phyloP scores from a whole-genome alignment of 768 basidiomycete genomes.

The Macrocybe gigantea region DNA sequence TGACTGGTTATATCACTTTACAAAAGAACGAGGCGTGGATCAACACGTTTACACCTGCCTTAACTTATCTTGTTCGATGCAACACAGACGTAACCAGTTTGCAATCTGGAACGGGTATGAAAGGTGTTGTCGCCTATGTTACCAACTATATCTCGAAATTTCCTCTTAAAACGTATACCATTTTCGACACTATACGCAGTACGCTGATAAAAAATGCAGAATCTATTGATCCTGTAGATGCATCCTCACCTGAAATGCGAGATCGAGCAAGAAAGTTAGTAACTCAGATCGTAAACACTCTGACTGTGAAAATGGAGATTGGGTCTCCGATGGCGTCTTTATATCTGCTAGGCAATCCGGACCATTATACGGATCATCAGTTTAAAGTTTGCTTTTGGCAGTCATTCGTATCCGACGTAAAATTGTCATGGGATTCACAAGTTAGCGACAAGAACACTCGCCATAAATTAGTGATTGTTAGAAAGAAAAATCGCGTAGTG shows the following conservation, averaged over 20 bases:
- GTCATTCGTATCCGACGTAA: slow-evolving; percentile 19
- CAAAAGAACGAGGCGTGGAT: slow-evolving; percentile 23
- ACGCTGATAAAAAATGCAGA: slow-evolving; percentile 18
- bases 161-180: slow-evolving; percentile 22
- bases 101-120: slow-evolving; percentile 28
- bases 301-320: slow-evolving; percentile 29
- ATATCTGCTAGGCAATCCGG: slow-evolving; percentile 28
- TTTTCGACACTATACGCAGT: slow-evolving; percentile 21
- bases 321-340: slow-evolving; percentile 29
- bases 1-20: slow-evolving; percentile 15
- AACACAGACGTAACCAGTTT: slow-evolving; percentile 28
- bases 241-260: no score
- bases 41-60: slow-evolving; percentile 21
- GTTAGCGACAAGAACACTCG: slow-evolving; percentile 2
- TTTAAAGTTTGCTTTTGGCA: slow-evolving; percentile 29
- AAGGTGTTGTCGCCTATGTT: slow-evolving; percentile 10
- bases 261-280: slow-evolving; percentile 16
- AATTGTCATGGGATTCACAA: slow-evolving; percentile 7
- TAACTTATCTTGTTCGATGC: slow-evolving; percentile 24
- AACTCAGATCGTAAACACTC: slow-evolving; percentile 27
- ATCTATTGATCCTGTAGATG: slow-evolving; percentile 4
- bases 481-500: slow-evolving; percentile 10
- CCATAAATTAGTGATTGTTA: slow-evolving; percentile 16
- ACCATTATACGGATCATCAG: slow-evolving; percentile 30
- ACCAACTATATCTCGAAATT: slow-evolving; percentile 33